These are phyloP conservation scores for Trichoderma reesei DNA, from an alignment of 495 filamentous ascomycete genomes.

Conservation along the genomic window DNA sequence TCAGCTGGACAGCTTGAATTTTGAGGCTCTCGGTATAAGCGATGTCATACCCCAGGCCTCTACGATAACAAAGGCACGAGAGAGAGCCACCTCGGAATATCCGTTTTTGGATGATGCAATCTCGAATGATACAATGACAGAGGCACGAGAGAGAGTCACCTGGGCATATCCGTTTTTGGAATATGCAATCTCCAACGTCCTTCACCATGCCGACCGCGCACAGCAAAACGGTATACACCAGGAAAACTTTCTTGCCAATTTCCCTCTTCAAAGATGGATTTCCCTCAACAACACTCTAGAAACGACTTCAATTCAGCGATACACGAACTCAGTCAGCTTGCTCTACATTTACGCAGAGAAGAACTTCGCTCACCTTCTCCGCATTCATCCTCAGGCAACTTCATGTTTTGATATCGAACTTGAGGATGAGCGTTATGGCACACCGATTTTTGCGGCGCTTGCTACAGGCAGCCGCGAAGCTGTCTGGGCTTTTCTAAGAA, in stretches of 20 bases:
- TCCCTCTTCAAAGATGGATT: conserved; percentile 20
- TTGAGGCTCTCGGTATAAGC: background rate
- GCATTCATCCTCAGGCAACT: conserved; percentile 12
- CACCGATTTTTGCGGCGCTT: conserved; percentile 36
- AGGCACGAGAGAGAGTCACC: background rate
- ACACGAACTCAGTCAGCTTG: conserved; percentile 27
- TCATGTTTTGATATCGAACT: conserved; percentile 18
- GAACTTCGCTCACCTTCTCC: conserved; percentile 31
- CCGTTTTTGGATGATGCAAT: conserved; percentile 40
- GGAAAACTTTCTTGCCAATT: conserved; percentile 25
- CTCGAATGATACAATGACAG: conserved; percentile 13
- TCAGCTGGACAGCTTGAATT: background rate
- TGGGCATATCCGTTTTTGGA: conserved; percentile 33
- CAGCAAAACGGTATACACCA: conserved; percentile 25
- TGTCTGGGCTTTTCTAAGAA: conserved; percentile 21
- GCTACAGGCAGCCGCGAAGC: conserved; percentile 20
- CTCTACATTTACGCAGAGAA: conserved; percentile 40
- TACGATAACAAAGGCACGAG: background rate
- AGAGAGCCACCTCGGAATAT: conserved; percentile 14
- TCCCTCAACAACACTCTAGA: too few relatives aligned
- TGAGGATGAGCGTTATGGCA: conserved; percentile 27
- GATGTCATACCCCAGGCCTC: too few relatives aligned
- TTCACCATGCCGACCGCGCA: conserved; percentile 37
- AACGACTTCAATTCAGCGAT: too few relatives aligned
- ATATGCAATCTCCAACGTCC: conserved; percentile 34